Base-by-base conservation (phyloP, 2,329 filamentous ascomycete species). In the Pleurostoma richardsiae region DNA sequence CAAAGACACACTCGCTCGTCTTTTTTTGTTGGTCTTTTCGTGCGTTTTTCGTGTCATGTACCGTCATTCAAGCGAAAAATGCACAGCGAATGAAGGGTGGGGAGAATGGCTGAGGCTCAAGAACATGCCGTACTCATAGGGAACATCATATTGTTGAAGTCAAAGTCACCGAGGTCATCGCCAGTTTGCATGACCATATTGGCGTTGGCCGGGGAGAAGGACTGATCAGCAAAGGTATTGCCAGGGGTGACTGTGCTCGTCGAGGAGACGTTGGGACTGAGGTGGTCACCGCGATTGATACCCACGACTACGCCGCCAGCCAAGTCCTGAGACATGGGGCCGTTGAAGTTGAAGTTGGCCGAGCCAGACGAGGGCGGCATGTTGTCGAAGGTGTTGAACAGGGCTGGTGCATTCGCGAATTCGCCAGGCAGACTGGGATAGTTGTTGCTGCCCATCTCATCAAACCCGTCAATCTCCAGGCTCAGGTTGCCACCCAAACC, bases 311-410 rank as follows among this genome's bases (percentile, higher is more conserved):
- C 48, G 5, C 49, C 41, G 2, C 46, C 42, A 3, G 49, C 29
- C 41, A 51, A 48, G 42, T 29, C 41, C 6, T 52, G 54, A 2
- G 50, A 40, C 10, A 47, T 40, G 3, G 44, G 19, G 19, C 33
- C 38, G n/a, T 42, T 43, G 26, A 49, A 55, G 29, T 55, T 51
- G 40, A 63, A 62, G 10, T 48, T 50, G 6, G 59, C 53, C 4
- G 60, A 59, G 1, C 49, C 49, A 3, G 59, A 59, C 39, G 61
- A 55, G 29, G 56, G 56, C 11, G 56, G 39, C 38, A 47, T 49
- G 7, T 27, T 39, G 30, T n/a, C 11, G 40, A 49, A 44, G 36
- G 40, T 41, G 19, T 47, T 45, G 8, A 45, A 45, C 29, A 40
- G 43, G 29, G 44, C 38, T 11, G 45, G 43, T n/a, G 44, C 45